Evolutionary conservation across 2,329 filamentous ascomycete genomes (phyloP), one percentile per base, ranked within the genome.

Genomic region (Tolypocladium endophyticum): DNA sequence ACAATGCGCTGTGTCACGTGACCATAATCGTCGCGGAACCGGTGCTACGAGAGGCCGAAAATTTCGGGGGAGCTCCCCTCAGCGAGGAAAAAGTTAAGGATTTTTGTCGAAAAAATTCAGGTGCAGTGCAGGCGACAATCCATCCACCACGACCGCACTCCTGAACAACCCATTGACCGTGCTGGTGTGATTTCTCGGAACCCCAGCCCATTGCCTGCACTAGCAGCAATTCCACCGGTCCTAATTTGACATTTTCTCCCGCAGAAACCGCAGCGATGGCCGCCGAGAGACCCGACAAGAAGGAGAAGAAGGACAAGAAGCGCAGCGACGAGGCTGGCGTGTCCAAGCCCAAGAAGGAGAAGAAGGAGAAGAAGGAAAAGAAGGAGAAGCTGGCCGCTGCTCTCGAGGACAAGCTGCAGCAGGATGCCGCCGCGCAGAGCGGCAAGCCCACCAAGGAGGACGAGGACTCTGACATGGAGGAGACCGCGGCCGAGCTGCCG

Each of bases 321-420:
- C 76, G 78, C 69, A 80, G 77, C 73, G 81, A 83, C 61, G 77
- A 76, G 59, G 75, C 79, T 60, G 81, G 81, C 67, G 75, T 84
- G 60, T 71, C 72, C 68, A 84, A 85, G 73, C 67, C 74, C 65
- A 80, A 82, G 71, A 81, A 82, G 74, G 82, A 85, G 59, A 83
- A 83, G 74, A 82, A 84, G 69, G 81, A 82, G 39, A 88, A 89
- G 79, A 88, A 86, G 74, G 79, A 80, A 52, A 89, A 89, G 81
- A 88, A 89, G 78, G 86, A 89, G 67, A 89, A 89, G 83, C 83
- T 86, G 62, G 82, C 78, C 55, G 81, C 79, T 47, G 81, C 83
- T 60, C 77, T 91, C 63, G 85, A 91, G 67, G 82, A 86, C 67
- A 84, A 87, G 71, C 74, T 87, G 61, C 80, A 83, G 67, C 77